Base-by-base conservation (phyloP, 148 eudicot genomes). In the Rhododendron mucronatum region DNA sequence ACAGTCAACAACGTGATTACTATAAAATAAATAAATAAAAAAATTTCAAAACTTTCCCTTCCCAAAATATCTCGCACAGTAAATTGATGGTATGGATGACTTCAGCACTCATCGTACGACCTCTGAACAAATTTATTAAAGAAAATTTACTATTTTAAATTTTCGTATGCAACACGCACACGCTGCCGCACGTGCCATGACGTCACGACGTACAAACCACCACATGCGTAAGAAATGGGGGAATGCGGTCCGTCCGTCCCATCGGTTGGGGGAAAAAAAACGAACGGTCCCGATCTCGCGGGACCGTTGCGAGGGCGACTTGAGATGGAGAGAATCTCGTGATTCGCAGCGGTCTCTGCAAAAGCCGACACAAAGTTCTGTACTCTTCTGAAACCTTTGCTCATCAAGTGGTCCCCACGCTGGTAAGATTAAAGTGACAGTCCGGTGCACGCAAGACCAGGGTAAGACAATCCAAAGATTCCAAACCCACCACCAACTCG, bases 361-460 rank as follows among this genome's bases (percentile, higher is more conserved):
- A 75, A 75, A 75, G 79, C 79, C 79, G 79, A 75, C 79, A 39
- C 79, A 75, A 75, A 75, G 79, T 33, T 20, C 47, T 16, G 44
- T 23, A 47, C 41, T 39, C 5, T 21, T 59, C 65, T 59, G 65
- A 59, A 59, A 59, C 8, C 26, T 7, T 16, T 4, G 61, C 7
- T 57, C 7, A 18, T 69, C 39, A 11, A 33, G 37, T 71, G 76
- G 76, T 28, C 39, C 39, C 35, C 39, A 21, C 4, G 15, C 7
- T 16, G 3, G 47, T 37, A 39, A 75, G 39, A 5, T 15, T 33
- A 20, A 15, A 75, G 45, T 75, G 7, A 6, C 41, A 35, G 1
- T 0, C 45, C 3, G 2, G 79, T 33, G 79, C 79, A 18, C 9
- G 39, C 45, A 37, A 16, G n/a, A 75, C 23, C 79, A 20, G n/a